Evolutionary conservation across 2,329 filamentous ascomycete genomes (phyloP).

Genomic region (Clarireedia paspali): DNA sequence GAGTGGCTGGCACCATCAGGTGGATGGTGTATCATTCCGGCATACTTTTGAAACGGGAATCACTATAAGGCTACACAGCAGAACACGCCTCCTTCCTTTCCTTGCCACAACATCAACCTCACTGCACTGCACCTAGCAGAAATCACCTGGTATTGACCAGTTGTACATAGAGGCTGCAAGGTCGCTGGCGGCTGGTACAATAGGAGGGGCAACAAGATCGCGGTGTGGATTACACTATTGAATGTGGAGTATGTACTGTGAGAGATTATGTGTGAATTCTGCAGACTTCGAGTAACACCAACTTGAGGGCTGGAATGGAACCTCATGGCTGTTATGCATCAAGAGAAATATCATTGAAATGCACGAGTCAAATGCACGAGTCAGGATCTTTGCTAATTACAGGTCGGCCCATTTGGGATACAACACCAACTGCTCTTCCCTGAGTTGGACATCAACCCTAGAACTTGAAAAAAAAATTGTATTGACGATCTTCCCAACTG

Average conservation of each 20-base stretch:
- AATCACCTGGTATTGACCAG: neutral
- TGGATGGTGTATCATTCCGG: neutral
- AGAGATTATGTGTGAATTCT: neutral
- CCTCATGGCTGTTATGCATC: neutral
- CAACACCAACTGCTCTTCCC: neutral
- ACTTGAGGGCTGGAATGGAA: neutral
- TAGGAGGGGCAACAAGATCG: neutral
- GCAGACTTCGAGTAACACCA: neutral
- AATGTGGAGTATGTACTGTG: neutral
- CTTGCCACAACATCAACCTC: neutral
- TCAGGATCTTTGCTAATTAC: neutral
- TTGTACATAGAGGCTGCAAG: neutral
- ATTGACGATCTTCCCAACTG: slow-evolving; percentile 9
- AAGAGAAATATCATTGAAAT: neutral
- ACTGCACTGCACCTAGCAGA: neutral
- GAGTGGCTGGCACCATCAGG: neutral
- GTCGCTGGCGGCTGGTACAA: neutral
- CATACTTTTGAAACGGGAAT: neutral
- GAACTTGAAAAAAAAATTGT: neutral
- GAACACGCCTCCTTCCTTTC: neutral
- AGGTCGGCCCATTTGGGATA: neutral
- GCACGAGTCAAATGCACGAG: neutral
- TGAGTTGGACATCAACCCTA: slow-evolving; percentile 1
- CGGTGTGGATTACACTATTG: neutral
- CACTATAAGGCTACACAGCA: slow-evolving; percentile 3